These are phyloP conservation scores for Babesia bigemina DNA, from an alignment of 169 alveolate genomes.

Conservation along the genomic window DNA sequence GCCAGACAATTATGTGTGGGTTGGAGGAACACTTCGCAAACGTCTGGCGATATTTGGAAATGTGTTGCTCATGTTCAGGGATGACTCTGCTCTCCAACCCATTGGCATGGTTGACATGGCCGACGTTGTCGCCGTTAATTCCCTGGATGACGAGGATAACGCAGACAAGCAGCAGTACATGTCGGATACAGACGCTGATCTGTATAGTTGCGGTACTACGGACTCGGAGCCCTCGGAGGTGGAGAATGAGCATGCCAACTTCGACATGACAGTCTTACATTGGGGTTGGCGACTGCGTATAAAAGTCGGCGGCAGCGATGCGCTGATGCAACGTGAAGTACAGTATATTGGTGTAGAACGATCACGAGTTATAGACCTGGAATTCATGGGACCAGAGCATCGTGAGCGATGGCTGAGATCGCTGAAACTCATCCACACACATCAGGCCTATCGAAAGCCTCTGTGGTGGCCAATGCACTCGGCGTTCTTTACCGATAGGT, in stretches of 20 bases:
- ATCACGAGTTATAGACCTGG: conserved; percentile 30
- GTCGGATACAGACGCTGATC: conserved; percentile 29
- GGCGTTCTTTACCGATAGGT: neutral
- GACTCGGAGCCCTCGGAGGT: neutral
- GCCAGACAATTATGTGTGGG: conserved; percentile 35
- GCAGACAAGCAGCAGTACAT: neutral
- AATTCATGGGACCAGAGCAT: conserved; percentile 60
- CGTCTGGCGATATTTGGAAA: conserved; percentile 44
- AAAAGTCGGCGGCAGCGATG: conserved; percentile 4
- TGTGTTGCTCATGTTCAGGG: conserved; percentile 40
- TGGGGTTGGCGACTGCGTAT: conserved; percentile 67
- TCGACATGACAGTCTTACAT: neutral
- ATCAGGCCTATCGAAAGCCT: neutral
- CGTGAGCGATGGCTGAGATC: conserved; percentile 46
- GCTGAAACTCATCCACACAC: conserved; percentile 4
- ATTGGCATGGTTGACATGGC: conserved; percentile 43
- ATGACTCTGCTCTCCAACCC: conserved; percentile 59
- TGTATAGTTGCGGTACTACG: conserved; percentile 41
- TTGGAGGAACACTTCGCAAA: conserved; percentile 29
- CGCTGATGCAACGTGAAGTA: neutral
- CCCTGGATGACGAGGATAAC: neutral
- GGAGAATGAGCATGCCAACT: neutral
- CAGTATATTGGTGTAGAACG: neutral
- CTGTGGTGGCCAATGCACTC: conserved; percentile 59
- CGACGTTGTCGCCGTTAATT: conserved; percentile 7